Percentiles rank a stretch among this genome's conserved stretches.
Conservation (phyloP, 495 filamentous ascomycete species). For the Neurospora hispaniola region DNA sequence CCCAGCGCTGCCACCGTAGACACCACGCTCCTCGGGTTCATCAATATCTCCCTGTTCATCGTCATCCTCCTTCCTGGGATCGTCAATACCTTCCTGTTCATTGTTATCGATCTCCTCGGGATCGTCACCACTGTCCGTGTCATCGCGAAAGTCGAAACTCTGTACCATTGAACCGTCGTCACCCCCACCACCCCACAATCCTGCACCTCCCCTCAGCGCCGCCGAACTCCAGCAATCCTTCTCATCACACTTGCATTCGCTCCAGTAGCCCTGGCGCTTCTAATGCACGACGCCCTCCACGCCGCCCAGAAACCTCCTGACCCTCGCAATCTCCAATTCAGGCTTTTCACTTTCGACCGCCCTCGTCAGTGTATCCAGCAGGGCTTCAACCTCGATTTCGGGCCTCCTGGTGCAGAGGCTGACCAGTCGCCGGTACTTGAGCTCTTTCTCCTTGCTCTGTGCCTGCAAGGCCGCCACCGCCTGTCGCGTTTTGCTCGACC, state of each 20-base stretch:
- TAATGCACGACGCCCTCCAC: conserved; percentile 44
- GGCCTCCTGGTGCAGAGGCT: conserved; percentile 55
- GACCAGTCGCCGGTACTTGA: conserved; percentile 60
- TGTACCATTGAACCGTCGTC: too few relatives aligned
- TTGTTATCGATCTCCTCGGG: too few relatives aligned
- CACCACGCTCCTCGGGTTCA: neutral
- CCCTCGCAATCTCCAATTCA: conserved; percentile 56
- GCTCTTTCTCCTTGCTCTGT: conserved; percentile 54
- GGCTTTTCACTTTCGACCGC: conserved; percentile 67
- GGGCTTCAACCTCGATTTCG: conserved; percentile 52
- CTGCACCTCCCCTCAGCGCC: neutral
- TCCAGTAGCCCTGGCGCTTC: neutral
- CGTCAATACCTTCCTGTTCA: too few relatives aligned
- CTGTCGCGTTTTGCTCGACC: conserved; percentile 48
- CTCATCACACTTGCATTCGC: neutral
- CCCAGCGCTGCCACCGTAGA: too few relatives aligned
- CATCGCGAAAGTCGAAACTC: too few relatives aligned
- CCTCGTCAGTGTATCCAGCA: conserved; percentile 48
- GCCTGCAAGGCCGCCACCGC: conserved; percentile 45
- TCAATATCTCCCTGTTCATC: neutral
- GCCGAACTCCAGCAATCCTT: neutral
- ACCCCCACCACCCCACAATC: neutral
- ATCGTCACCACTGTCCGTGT: too few relatives aligned
- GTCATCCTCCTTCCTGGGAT: neutral
- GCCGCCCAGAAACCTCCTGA: conserved; percentile 62